Evolutionary conservation across 768 basidiomycete species (phyloP).

Genomic region (Mycena chlorophos): DNA sequence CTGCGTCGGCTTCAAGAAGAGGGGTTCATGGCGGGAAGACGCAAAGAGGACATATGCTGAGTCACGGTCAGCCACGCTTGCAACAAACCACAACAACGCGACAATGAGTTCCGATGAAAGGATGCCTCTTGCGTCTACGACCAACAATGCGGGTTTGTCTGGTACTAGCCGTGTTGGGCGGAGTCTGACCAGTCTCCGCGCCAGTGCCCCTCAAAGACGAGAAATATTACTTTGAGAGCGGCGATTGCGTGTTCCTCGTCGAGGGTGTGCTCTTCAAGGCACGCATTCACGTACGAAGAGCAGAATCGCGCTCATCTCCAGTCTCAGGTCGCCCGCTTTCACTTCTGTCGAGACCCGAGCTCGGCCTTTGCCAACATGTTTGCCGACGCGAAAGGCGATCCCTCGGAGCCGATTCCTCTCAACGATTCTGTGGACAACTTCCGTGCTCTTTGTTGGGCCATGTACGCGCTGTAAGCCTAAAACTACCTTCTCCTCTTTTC

Average conservation of each 20-base stretch:
- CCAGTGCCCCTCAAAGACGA: neutral
- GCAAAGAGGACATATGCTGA: too few relatives aligned
- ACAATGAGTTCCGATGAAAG: too few relatives aligned
- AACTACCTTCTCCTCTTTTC: neutral
- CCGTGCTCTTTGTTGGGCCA: neutral
- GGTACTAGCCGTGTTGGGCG: too few relatives aligned
- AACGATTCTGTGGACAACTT: neutral
- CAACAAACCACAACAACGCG: too few relatives aligned
- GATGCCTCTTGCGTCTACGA: too few relatives aligned
- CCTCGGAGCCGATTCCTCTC: neutral
- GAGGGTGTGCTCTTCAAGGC: neutral
- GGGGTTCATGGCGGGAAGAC: too few relatives aligned
- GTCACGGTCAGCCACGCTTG: too few relatives aligned
- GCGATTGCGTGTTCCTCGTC: neutral
- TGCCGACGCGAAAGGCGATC: neutral
- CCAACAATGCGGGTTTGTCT: too few relatives aligned
- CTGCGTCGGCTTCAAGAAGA: too few relatives aligned
- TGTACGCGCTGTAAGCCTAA: neutral
- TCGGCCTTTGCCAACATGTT: neutral
- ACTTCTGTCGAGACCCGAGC: neutral
- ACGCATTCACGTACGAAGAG: neutral
- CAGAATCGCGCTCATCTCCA: neutral
- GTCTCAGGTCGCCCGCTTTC: too few relatives aligned
- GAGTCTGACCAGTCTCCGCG: too few relatives aligned
- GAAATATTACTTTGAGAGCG: neutral